Base-by-base conservation (phyloP, 768 basidiomycete species). In the Xerocomellus dryophilus region DNA sequence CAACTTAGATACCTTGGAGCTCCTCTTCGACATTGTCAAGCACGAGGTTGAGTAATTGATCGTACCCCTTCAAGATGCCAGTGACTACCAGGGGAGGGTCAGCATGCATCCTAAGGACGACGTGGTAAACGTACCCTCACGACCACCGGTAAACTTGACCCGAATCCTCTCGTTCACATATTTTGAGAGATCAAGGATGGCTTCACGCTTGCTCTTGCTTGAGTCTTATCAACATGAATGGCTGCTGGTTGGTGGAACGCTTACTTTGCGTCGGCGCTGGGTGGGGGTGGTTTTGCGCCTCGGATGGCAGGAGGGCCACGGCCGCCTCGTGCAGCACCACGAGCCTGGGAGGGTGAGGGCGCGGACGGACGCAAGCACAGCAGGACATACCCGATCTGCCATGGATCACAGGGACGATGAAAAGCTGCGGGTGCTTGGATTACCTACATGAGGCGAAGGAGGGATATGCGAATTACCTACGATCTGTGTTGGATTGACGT, bases 71-170 rank as follows among this genome's bases (percentile, higher is more conserved):
- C 58, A 99, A 73, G 17, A 90, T 81, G 4, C 97, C 97, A 8
- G 83, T 89, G 48, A 98, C 96, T 98, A 63, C 55, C 20, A 46
- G 32, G 32, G 15, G 38, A 29, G 23, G 21, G 44, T 59, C 31
- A 51, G 40, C 5, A n/a, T n/a, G 36, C 3, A 36, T 50, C 36
- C 51, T 14, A 10, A 12, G 29, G 39, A n/a, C 15, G 20, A 21
- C 8, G 15, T 4, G 12, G 12, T 2, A 4, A 64, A 64, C 54
- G 47, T 56, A 91, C 95, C 94, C 82, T 99, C 94, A 38, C 97
- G 77, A 36, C 96, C 96, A 41, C 97, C 97, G n/a, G 93, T 93
- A 67, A 99, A 98, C 73, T 97, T 98, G 66, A 98, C 94, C 51
- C 93, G 76, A 67, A 99, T 91, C 57, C 84, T 81, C 71, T 94